Evolutionary conservation across 1,284 basidiomycete genomes (phyloP).

Genomic region (Trametes hirsuta): DNA sequence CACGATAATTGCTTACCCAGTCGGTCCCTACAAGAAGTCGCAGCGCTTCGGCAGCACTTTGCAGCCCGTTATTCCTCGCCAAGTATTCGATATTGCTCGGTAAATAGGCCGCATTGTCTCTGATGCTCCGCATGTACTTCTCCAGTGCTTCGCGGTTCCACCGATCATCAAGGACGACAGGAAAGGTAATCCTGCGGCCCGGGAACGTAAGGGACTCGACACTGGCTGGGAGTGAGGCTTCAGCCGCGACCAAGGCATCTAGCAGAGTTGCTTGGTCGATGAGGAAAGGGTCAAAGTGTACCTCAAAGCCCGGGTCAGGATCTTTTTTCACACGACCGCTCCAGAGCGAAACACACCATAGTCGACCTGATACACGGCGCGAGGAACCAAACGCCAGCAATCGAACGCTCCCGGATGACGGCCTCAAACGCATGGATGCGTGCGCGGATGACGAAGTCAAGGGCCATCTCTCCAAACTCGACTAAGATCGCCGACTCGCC

Average conservation of each 20-base stretch:
- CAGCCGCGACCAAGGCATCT: constrained; percentile 40
- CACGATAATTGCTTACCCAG: constrained; percentile 43
- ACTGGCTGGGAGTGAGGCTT: constrained; percentile 43
- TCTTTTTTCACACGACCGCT: not conserved
- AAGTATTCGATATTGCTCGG: constrained; percentile 73
- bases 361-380: constrained; percentile 62
- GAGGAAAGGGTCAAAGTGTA: constrained; percentile 51
- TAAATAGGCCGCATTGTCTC: constrained; percentile 65
- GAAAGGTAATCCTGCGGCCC: constrained; percentile 59
- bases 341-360: constrained; percentile 41
- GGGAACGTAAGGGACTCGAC: constrained; percentile 49
- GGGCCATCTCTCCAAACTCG: constrained; percentile 56
- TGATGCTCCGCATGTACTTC: constrained; percentile 57
- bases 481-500: constrained; percentile 61
- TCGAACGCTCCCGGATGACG: constrained; percentile 36
- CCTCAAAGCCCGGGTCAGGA: constrained; percentile 34
- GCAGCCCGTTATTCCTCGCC: constrained; percentile 63
- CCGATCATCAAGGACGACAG: constrained; percentile 65
- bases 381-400: constrained; percentile 47
- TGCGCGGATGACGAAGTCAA: constrained; percentile 55
- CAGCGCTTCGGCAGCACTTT: constrained; percentile 48
- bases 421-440: constrained; percentile 60
- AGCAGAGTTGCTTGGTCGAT: constrained; percentile 48
- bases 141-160: constrained; percentile 59
- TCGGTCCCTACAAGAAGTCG: constrained; percentile 48